Evolutionary conservation across 129 eudicot genomes (phyloP).

Genomic region (Artemisia tridentata): DNA sequence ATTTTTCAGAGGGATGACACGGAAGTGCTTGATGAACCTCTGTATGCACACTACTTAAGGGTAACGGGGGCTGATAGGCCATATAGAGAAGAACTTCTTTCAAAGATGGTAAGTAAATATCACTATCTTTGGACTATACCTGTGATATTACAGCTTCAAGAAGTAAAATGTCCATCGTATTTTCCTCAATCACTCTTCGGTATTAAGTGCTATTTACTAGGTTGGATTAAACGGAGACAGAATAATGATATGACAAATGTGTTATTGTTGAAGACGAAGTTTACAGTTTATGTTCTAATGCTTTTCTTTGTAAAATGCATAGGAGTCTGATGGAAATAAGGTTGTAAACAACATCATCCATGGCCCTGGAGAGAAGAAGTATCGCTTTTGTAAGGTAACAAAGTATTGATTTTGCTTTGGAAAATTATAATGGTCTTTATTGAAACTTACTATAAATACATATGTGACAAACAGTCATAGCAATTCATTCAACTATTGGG

Average conservation of each 20-base stretch:
- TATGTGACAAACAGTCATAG: too few relatives aligned
- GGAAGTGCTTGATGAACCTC: constrained; percentile 90
- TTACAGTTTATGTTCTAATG: too few relatives aligned
- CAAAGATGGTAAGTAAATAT: constrained; percentile 49
- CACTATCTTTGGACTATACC: neutral
- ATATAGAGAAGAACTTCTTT: constrained; percentile 65
- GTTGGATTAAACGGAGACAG: too few relatives aligned
- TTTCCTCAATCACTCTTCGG: too few relatives aligned
- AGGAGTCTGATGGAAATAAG: constrained; percentile 92
- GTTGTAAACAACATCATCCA: constrained; percentile 68
- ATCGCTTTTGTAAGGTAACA: constrained; percentile 87
- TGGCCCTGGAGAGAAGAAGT: constrained; percentile 77
- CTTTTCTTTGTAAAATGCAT: constrained; percentile 27
- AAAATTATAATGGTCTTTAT: too few relatives aligned
- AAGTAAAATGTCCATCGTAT: neutral
- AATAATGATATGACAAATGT: too few relatives aligned
- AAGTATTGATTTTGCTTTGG: too few relatives aligned
- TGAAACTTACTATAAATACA: too few relatives aligned
- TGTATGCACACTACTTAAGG: constrained; percentile 65
- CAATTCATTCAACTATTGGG: neutral
- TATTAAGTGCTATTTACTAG: too few relatives aligned
- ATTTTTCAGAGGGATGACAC: constrained; percentile 72
- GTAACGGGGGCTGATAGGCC: constrained; percentile 81
- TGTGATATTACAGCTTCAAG: neutral
- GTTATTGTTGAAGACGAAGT: too few relatives aligned